These are phyloP conservation scores for Arxiozyma telluris DNA, from an alignment of 1,139 yeast species.

Conservation along the genomic window DNA sequence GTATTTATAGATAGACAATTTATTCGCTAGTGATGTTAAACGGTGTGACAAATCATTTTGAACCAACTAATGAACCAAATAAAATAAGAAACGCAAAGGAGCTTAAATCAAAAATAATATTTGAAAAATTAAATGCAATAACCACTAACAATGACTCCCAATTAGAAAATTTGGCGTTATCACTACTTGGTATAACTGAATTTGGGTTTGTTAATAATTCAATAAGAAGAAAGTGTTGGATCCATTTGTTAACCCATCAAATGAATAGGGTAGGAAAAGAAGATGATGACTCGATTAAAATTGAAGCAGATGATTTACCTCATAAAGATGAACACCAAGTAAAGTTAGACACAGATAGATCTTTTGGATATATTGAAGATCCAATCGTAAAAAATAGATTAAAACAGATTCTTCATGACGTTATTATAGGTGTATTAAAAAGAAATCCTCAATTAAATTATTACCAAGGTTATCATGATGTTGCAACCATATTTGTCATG, in stretches of 20 bases:
- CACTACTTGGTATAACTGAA: conserved; percentile 17
- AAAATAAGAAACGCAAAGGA: background rate
- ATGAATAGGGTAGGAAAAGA: background rate
- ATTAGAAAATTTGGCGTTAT: conserved; percentile 3
- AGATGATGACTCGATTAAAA: background rate
- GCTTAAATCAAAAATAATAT: background rate
- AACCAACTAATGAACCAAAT: background rate
- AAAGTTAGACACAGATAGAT: conserved; percentile 61
- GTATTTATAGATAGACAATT: background rate
- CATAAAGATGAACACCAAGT: conserved; percentile 68
- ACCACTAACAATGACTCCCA: background rate
- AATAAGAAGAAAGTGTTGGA: conserved; percentile 20
- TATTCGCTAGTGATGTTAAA: background rate
- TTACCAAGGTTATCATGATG: conserved; percentile 90
- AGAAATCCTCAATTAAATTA: conserved; percentile 57
- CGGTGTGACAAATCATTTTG: background rate
- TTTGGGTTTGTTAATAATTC: conserved; percentile 21
- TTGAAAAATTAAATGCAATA: background rate
- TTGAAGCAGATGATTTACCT: background rate
- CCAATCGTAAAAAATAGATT: conserved; percentile 19
- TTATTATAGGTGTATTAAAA: conserved; percentile 51
- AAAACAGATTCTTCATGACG: conserved; percentile 37
- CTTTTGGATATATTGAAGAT: conserved; percentile 39
- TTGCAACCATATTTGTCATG: conserved; percentile 60
- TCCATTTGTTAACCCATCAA: conserved; percentile 13